Conservation (phyloP, 805 yeast genomes). For the Saccharomyces jurei region DNA sequence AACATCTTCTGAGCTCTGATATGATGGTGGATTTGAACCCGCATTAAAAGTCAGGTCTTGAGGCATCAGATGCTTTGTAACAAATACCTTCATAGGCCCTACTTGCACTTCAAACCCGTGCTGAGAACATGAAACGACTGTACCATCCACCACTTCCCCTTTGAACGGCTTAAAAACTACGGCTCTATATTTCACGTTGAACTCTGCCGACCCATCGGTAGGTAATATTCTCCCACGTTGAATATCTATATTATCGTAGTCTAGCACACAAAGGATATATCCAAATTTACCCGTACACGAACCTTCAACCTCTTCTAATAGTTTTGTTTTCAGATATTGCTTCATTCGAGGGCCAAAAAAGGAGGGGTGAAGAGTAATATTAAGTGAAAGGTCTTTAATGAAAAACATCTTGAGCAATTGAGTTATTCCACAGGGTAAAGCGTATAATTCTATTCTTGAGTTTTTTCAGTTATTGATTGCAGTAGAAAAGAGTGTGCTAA, state of each 20-base stretch:
- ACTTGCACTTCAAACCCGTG: constrained; percentile 98
- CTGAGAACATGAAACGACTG: constrained; percentile 85
- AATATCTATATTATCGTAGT: constrained; percentile 88
- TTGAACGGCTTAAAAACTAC: constrained; percentile 98
- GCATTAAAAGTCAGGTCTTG: constrained; percentile 90
- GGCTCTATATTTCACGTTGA: constrained; percentile 91
- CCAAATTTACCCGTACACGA: constrained; percentile 99
- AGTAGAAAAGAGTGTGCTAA: neutral
- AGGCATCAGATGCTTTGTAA: constrained; percentile 90
- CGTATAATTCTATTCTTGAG: neutral
- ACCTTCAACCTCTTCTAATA: constrained; percentile 94
- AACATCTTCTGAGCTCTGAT: constrained; percentile 88
- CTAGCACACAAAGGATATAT: constrained; percentile 90
- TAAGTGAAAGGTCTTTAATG: constrained; percentile 80
- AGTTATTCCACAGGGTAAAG: neutral
- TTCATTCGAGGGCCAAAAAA: constrained; percentile 97
- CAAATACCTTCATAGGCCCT: constrained; percentile 92
- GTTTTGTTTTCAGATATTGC: constrained; percentile 79
- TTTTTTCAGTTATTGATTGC: neutral
- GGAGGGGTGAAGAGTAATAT: constrained; percentile 91
- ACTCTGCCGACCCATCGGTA: constrained; percentile 89
- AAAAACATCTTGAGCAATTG: constrained; percentile 32
- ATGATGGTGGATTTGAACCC: constrained; percentile 96
- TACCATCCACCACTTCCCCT: constrained; percentile 97
- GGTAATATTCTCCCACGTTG: constrained; percentile 91